Evolutionary conservation across 106 monocot genomes (phyloP).

Genomic region (Dendrobium catenatum): DNA sequence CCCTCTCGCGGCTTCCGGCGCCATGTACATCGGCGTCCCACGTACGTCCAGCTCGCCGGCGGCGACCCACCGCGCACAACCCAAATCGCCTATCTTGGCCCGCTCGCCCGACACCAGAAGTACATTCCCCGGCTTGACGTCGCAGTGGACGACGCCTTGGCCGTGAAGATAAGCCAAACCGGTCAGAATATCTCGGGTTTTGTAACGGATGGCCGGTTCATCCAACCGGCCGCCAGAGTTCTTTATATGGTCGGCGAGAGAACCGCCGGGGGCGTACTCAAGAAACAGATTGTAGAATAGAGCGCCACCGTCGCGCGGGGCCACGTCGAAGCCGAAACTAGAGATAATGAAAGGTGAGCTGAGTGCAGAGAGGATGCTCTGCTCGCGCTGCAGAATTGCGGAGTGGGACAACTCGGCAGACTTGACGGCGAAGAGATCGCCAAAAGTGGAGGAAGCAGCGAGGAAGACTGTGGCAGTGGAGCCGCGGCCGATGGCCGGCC

Average conservation of each 20-base stretch:
- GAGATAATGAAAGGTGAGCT: conserved; percentile 22
- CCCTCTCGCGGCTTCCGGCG: conserved; percentile 64
- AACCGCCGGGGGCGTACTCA: conserved; percentile 60
- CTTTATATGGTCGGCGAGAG: conserved; percentile 38
- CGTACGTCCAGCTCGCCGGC: background rate
- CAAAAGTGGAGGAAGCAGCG: conserved; percentile 19
- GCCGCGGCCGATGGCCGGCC: conserved; percentile 31
- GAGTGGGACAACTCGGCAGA: conserved; percentile 22
- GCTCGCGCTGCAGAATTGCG: conserved; percentile 16
- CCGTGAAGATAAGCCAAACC: conserved; percentile 51
- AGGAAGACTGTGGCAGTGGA: conserved; percentile 41
- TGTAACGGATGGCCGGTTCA: conserved; percentile 16
- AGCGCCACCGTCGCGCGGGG: background rate
- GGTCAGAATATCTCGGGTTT: conserved; percentile 21
- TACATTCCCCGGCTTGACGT: conserved; percentile 60
- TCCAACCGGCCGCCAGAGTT: conserved; percentile 18
- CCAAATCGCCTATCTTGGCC: conserved; percentile 18
- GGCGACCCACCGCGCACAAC: conserved; percentile 10
- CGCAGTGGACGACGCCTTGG: conserved; percentile 52
- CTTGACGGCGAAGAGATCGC: conserved; percentile 40
- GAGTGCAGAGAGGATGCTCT: conserved; percentile 27
- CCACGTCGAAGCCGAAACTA: conserved; percentile 35
- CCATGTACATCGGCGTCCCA: conserved; percentile 59
- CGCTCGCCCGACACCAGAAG: conserved; percentile 35
- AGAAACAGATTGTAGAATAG: conserved; percentile 46